Conservation (phyloP, 2,329 filamentous ascomycete species). For the Colletotrichum liaoningense region DNA sequence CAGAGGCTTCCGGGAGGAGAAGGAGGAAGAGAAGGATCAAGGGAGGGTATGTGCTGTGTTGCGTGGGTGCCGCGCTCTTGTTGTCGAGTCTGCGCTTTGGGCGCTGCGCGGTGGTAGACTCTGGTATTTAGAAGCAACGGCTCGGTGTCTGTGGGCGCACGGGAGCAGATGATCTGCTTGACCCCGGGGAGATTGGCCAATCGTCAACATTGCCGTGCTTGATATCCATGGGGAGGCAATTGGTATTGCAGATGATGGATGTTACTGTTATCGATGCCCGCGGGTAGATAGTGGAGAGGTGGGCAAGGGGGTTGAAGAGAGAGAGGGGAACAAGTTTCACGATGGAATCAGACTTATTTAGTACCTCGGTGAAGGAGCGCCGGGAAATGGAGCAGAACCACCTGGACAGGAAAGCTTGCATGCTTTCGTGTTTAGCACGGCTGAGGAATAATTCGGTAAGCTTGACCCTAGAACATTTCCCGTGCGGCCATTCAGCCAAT, state of each 20-base stretch:
- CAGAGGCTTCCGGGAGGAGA: not conserved
- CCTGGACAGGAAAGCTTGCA: not conserved
- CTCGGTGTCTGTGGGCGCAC: not conserved
- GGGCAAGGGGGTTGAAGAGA: not conserved
- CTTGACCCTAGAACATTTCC: not conserved
- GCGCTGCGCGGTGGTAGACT: constrained; percentile 9
- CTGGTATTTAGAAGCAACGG: not conserved
- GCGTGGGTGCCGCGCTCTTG: not conserved
- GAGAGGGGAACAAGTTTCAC: constrained; percentile 18
- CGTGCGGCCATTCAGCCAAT: not conserved
- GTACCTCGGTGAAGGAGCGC: not conserved
- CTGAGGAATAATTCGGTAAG: not conserved
- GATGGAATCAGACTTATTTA: constrained; percentile 11
- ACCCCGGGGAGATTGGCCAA: not conserved
- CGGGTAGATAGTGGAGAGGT: not conserved
- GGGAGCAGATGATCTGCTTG: not conserved
- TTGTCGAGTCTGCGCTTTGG: constrained; percentile 23
- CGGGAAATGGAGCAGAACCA: not conserved
- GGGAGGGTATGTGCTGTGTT: not conserved
- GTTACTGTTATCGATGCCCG: not conserved
- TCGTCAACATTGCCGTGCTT: not conserved
- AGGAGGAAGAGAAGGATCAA: not conserved
- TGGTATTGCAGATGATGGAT: not conserved
- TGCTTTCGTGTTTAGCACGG: not conserved
- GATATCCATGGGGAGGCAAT: not conserved